Evolutionary conservation across 129 eudicot species (phyloP).

Genomic region (Helichrysum umbraculigerum): DNA sequence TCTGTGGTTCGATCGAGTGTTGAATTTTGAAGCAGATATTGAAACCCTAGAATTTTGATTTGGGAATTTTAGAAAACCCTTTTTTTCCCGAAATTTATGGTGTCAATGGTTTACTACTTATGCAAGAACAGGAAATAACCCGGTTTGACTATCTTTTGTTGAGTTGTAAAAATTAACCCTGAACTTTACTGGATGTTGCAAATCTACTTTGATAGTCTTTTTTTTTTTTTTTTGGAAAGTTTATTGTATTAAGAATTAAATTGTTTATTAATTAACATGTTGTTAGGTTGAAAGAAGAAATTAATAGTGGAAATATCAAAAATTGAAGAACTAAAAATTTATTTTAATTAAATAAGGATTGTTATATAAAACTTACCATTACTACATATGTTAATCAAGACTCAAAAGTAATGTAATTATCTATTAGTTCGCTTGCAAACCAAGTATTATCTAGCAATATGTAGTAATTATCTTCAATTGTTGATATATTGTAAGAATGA

Average conservation of each 20-base stretch:
- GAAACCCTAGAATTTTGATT: conserved; percentile 40
- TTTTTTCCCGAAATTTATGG: background rate
- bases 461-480: too few relatives aligned
- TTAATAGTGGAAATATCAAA: too few relatives aligned
- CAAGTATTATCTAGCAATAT: too few relatives aligned
- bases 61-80: conserved; percentile 33
- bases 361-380: too few relatives aligned
- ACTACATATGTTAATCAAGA: too few relatives aligned
- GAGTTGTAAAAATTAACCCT: conserved; percentile 16
- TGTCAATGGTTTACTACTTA: conserved; percentile 20
- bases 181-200: conserved; percentile 18
- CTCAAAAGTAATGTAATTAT: too few relatives aligned
- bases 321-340: too few relatives aligned
- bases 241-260: background rate
- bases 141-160: conserved; percentile 29
- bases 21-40: conserved; percentile 8
- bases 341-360: too few relatives aligned
- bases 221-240: background rate
- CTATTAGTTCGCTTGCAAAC: too few relatives aligned
- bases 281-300: too few relatives aligned
- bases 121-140: conserved; percentile 34
- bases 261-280: background rate
- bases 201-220: background rate
- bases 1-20: conserved; percentile 25
- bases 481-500: too few relatives aligned